Conservation (phyloP, 345 rosid genomes). For the Laguncularia racemosa region DNA sequence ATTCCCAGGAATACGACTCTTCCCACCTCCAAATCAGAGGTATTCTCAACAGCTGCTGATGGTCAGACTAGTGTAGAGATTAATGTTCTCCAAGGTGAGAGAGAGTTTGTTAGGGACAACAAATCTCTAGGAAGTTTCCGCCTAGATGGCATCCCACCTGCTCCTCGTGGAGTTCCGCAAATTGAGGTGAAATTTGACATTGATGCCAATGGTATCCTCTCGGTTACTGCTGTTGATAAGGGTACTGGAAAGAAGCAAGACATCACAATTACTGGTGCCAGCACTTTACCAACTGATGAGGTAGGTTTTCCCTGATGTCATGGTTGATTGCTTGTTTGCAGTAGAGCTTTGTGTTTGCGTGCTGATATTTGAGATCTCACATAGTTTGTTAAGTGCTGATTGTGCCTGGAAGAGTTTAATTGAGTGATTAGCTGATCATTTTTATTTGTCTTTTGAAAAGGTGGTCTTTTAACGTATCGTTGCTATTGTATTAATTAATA, state of each 20-base stretch:
- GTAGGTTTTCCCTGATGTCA: conserved; percentile 21
- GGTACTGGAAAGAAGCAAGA: conserved; percentile 57
- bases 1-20: conserved; percentile 90
- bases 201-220: conserved; percentile 50
- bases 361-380: too few species aligned
- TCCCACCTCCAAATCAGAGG: conserved; percentile 97
- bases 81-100: conserved; percentile 93
- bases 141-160: conserved; percentile 45
- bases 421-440: too few species aligned
- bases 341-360: too few species aligned
- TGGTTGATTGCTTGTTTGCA: background rate
- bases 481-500: background rate
- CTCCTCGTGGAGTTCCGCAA: conserved; percentile 51
- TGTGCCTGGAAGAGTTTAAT: too few species aligned
- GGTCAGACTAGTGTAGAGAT: conserved; percentile 99
- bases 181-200: conserved; percentile 47
- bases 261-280: conserved; percentile 49
- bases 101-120: conserved; percentile 95
- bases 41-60: conserved; percentile 97
- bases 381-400: too few species aligned
- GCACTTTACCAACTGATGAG: conserved; percentile 92
- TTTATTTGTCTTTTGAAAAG: background rate
- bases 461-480: background rate
- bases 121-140: conserved; percentile 72
- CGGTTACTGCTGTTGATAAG: conserved; percentile 41